Percentiles rank a stretch among this genome's conserved stretches.
Evolutionary conservation across 768 basidiomycete species (phyloP).

Genomic region (Russula olivacea): DNA sequence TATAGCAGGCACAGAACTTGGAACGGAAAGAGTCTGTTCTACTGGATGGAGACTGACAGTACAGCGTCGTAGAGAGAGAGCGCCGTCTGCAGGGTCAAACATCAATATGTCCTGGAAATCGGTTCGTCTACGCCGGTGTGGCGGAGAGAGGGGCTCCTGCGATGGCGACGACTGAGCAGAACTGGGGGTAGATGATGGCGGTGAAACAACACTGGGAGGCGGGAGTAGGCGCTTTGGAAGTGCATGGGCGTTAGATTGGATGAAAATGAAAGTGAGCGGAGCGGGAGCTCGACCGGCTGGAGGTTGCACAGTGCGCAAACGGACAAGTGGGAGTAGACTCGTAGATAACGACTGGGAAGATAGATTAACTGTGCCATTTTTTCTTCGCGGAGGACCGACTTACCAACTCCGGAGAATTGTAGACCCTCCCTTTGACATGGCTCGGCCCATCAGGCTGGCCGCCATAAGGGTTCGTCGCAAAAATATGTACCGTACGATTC

Average conservation of each 20-base stretch:
- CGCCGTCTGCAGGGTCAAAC: conserved; percentile 55
- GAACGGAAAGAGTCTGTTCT: conserved; percentile 27
- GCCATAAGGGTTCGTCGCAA: conserved; percentile 71
- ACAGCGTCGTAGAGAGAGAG: conserved; percentile 52
- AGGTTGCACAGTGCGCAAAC: conserved; percentile 39
- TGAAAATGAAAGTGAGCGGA: conserved; percentile 53
- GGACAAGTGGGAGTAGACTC: conserved; percentile 50
- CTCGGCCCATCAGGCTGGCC: conserved; percentile 58
- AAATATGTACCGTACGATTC: conserved; percentile 64
- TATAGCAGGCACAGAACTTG: conserved; percentile 31
- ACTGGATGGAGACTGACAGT: conserved; percentile 37
- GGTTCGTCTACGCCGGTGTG: conserved; percentile 30
- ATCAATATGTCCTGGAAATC: conserved; percentile 63
- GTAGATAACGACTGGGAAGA: conserved; percentile 46
- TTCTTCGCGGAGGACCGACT: conserved; percentile 25
- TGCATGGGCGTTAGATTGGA: conserved; percentile 34
- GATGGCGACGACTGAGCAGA: conserved; percentile 30
- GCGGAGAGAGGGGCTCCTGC: conserved; percentile 30
- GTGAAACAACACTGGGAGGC: conserved; percentile 27
- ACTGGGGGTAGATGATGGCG: conserved; percentile 31
- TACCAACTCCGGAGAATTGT: conserved; percentile 48
- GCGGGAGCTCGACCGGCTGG: conserved; percentile 29
- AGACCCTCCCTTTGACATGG: conserved; percentile 53
- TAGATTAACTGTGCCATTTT: conserved; percentile 3
- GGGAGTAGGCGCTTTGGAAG: conserved; percentile 41